Evolutionary conservation across 805 yeast species (phyloP).

Genomic region (Candida pseudoglaebosa): DNA sequence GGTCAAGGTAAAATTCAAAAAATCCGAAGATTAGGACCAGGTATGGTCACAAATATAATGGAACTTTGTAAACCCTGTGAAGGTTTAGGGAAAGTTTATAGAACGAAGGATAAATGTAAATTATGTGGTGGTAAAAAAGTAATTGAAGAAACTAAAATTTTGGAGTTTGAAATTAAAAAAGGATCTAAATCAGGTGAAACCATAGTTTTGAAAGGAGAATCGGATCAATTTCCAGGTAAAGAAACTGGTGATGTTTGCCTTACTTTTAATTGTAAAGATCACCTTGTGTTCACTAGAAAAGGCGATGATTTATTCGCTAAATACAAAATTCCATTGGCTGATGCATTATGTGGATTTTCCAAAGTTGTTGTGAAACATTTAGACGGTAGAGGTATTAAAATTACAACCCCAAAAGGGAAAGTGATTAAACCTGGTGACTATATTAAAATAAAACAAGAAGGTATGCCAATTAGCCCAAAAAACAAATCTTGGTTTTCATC

Average conservation of each 20-base stretch:
- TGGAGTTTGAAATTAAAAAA: slow-evolving; percentile 72
- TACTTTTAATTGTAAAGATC: slow-evolving; percentile 48
- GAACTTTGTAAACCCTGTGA: slow-evolving; percentile 64
- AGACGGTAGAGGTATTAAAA: slow-evolving; percentile 69
- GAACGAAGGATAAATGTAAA: slow-evolving; percentile 71
- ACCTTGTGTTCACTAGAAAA: slow-evolving; percentile 49
- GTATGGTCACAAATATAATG: slow-evolving; percentile 61
- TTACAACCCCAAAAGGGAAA: slow-evolving; percentile 70
- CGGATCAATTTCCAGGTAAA: slow-evolving; percentile 75
- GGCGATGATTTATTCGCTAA: slow-evolving; percentile 63
- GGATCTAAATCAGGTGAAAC: slow-evolving; percentile 66
- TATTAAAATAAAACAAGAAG: slow-evolving; percentile 64
- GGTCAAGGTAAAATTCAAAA: slow-evolving; percentile 67
- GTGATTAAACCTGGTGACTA: slow-evolving; percentile 76
- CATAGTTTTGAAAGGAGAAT: slow-evolving; percentile 59
- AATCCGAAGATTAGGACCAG: slow-evolving; percentile 66
- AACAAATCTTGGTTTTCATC: slow-evolving; percentile 27
- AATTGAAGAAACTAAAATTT: slow-evolving; percentile 59
- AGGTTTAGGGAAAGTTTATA: slow-evolving; percentile 61
- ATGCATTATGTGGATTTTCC: slow-evolving; percentile 81
- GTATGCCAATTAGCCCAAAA: slow-evolving; percentile 65
- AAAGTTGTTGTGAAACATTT: slow-evolving; percentile 63
- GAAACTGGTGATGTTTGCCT: slow-evolving; percentile 76
- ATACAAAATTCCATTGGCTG: slow-evolving; percentile 62
- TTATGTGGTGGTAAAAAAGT: slow-evolving; percentile 65